These are phyloP conservation scores for Neurospora pannonica DNA, from an alignment of 495 filamentous ascomycete genomes.

Conservation along the genomic window DNA sequence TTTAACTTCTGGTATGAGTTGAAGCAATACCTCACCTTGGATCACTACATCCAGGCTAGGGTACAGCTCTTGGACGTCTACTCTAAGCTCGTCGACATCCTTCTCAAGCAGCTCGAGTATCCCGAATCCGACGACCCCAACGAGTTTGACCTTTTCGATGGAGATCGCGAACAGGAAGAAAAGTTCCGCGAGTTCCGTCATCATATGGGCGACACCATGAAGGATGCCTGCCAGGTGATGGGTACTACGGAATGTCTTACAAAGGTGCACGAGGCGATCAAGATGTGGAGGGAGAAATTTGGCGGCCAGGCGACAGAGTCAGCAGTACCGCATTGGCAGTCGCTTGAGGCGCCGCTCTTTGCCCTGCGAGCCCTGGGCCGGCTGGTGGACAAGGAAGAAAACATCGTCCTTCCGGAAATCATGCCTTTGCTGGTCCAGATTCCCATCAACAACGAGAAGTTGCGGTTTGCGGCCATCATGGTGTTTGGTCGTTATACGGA, in stretches of 20 bases:
- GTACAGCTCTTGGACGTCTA: slow-evolving; percentile 67
- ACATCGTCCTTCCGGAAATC: slow-evolving; percentile 72
- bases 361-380: slow-evolving; percentile 93
- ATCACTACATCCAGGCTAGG: slow-evolving; percentile 77
- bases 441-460: slow-evolving; percentile 90
- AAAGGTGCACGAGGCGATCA: slow-evolving; percentile 76
- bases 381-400: slow-evolving; percentile 88
- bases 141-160: slow-evolving; percentile 82
- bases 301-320: slow-evolving; percentile 59
- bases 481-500: slow-evolving; percentile 92
- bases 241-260: slow-evolving; percentile 80
- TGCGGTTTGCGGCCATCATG: slow-evolving; percentile 96
- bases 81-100: slow-evolving; percentile 80
- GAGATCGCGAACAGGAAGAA: slow-evolving; percentile 91
- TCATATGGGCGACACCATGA: slow-evolving; percentile 94
- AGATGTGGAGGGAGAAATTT: slow-evolving; percentile 77
- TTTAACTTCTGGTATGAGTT: slow-evolving; percentile 98
- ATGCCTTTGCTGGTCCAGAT: slow-evolving; percentile 91
- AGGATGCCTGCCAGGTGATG: slow-evolving; percentile 94
- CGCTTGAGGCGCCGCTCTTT: slow-evolving; percentile 90
- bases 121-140: slow-evolving; percentile 64
- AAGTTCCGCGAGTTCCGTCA: slow-evolving; percentile 96
- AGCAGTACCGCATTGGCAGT: slow-evolving; percentile 94
- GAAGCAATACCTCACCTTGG: slow-evolving; percentile 88
- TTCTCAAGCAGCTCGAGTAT: slow-evolving; percentile 86